Conservation (phyloP, 2,329 filamentous ascomycete species). For the Ceratocystis ficicola region DNA sequence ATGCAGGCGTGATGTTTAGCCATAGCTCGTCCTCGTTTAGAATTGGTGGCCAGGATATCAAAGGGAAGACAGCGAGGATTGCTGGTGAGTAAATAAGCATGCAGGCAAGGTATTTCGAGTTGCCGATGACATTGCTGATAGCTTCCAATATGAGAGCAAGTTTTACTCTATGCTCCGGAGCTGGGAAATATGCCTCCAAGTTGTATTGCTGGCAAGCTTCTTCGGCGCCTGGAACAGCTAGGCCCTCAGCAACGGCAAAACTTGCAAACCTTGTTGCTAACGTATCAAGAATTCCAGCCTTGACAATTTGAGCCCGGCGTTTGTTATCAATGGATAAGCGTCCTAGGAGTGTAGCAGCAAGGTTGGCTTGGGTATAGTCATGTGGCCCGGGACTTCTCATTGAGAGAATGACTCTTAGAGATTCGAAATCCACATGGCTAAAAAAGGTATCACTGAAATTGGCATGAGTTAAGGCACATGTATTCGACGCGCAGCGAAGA, state of each 20-base stretch:
- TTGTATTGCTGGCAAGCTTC: conserved; percentile 42
- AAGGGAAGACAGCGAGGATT: conserved; percentile 57
- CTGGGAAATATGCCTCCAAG: conserved; percentile 46
- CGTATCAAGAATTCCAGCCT: conserved; percentile 62
- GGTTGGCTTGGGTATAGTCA: conserved; percentile 3
- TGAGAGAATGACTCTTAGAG: conserved; percentile 6
- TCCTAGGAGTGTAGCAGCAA: conserved; percentile 11
- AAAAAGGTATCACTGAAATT: conserved; percentile 11
- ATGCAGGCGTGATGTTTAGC: not conserved
- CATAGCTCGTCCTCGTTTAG: conserved; percentile 13
- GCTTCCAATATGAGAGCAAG: conserved; percentile 64
- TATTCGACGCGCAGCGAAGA: conserved; percentile 7
- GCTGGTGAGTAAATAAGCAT: conserved; percentile 57
- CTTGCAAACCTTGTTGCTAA: conserved; percentile 62
- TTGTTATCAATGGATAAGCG: conserved; percentile 13
- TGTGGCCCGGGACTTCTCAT: not conserved
- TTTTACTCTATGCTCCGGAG: conserved; percentile 46
- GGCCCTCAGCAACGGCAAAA: conserved; percentile 55
- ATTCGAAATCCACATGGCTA: not conserved
- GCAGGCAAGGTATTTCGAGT: conserved; percentile 66
- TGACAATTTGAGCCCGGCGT: conserved; percentile 40
- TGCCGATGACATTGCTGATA: conserved; percentile 60
- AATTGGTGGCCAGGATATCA: conserved; percentile 33
- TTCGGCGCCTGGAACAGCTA: conserved; percentile 55
- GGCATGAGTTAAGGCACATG: conserved; percentile 4